A percentile compares a stretch with the other conserved stretches of the same genome.
These are phyloP conservation scores for Parathielavia appendiculata DNA, from an alignment of 495 filamentous ascomycete species.

Conservation along the genomic window DNA sequence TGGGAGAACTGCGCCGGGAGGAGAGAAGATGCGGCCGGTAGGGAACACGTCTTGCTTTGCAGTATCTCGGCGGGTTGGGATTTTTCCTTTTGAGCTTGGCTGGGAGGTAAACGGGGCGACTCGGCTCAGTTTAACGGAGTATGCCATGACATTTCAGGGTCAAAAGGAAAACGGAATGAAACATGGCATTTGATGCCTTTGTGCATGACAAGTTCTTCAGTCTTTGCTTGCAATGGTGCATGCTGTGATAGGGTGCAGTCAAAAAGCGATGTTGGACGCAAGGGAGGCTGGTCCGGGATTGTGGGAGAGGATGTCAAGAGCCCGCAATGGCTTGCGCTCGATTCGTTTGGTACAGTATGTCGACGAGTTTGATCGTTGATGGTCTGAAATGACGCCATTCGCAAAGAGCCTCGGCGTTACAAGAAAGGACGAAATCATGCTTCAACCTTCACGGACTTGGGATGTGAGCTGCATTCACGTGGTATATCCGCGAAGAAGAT, in stretches of 20 bases:
- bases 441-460: no score
- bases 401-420: not conserved
- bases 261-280: not conserved
- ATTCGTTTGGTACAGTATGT: no score
- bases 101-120: constrained; percentile 16
- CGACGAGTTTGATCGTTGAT: not conserved
- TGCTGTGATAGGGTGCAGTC: not conserved
- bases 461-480: no score
- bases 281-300: no score
- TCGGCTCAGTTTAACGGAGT: constrained; percentile 19
- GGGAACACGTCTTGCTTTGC: constrained; percentile 4
- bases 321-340: no score
- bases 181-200: constrained; percentile 15
- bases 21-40: constrained; percentile 6
- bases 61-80: constrained; percentile 13
- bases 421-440: not conserved
- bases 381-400: not conserved
- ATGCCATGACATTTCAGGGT: constrained; percentile 27
- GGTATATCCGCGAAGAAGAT: no score
- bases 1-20: constrained; percentile 1
- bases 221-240: not conserved
- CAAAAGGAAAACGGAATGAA: constrained; percentile 22
- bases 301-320: no score
- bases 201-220: not conserved
- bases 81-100: constrained; percentile 20